Evolutionary conservation across 2,329 filamentous ascomycete genomes (phyloP).

Genomic region (Fusarium anguioides): DNA sequence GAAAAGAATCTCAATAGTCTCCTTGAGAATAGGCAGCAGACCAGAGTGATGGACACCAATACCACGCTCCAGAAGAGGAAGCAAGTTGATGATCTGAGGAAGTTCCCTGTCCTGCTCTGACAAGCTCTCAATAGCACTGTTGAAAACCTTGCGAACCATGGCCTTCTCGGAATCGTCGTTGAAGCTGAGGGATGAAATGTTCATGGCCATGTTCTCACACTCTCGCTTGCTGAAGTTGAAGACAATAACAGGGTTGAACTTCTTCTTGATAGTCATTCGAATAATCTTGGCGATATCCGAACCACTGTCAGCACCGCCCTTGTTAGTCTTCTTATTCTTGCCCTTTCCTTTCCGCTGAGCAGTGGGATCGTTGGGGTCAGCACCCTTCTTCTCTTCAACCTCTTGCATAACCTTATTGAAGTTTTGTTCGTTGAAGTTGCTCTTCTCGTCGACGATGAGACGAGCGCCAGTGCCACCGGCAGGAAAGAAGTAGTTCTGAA

Average conservation of each 20-base stretch:
- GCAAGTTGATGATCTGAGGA: constrained; percentile 89
- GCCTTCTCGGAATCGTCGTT: constrained; percentile 96
- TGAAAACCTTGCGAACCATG: constrained; percentile 94
- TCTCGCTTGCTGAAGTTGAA: constrained; percentile 99
- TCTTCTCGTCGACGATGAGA: constrained; percentile 95
- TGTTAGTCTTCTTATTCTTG: constrained; percentile 92
- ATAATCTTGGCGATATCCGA: constrained; percentile 97
- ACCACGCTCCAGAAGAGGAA: constrained; percentile 88
- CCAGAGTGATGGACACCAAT: constrained; percentile 98
- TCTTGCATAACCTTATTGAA: constrained; percentile 96
- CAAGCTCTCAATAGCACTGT: constrained; percentile 90
- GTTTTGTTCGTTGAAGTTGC: constrained; percentile 94
- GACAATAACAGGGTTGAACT: constrained; percentile 97
- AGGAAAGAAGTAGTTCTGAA: constrained; percentile 98
- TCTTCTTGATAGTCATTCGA: constrained; percentile 98
- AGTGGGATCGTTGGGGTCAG: constrained; percentile 81
- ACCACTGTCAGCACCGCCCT: constrained; percentile 79
- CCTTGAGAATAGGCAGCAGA: constrained; percentile 93
- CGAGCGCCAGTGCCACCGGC: constrained; percentile 92
- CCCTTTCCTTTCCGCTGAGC: constrained; percentile 87
- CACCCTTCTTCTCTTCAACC: constrained; percentile 87
- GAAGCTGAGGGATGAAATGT: constrained; percentile 88
- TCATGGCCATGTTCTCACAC: constrained; percentile 88
- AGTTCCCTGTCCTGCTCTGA: constrained; percentile 91
- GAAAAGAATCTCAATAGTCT: constrained; percentile 98